Percentiles rank a stretch among this genome's conserved stretches.
Conservation (phyloP, 192 early-diverging fungal species). For the Kickxella alabastrina region DNA sequence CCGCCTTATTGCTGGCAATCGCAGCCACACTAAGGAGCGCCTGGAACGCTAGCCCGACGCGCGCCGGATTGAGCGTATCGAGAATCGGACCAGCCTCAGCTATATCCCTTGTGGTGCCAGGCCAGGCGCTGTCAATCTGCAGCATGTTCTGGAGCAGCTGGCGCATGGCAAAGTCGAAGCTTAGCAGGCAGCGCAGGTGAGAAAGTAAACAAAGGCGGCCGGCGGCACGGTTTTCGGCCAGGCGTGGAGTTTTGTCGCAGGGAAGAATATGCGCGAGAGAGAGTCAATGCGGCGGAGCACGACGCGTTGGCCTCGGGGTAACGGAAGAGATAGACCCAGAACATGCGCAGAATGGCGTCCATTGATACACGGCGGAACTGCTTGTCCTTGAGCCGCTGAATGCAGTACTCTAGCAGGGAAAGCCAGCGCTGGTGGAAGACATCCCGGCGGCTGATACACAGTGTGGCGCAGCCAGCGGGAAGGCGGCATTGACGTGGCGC, state of each 20-base stretch:
- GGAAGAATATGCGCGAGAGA: slow-evolving; percentile 50
- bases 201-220: slow-evolving; percentile 46
- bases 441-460: slow-evolving; percentile 87
- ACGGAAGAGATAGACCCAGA: slow-evolving; percentile 95
- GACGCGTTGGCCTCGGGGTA: slow-evolving; percentile 65
- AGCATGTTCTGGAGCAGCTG: slow-evolving; percentile 44
- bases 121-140: slow-evolving; percentile 49
- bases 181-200: slow-evolving; percentile 51
- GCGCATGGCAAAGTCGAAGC: slow-evolving; percentile 47
- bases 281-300: slow-evolving; percentile 49
- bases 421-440: slow-evolving; percentile 82
- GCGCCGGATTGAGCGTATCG: slow-evolving; percentile 45
- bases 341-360: slow-evolving; percentile 70
- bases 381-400: slow-evolving; percentile 75
- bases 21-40: slow-evolving; percentile 42
- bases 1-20: slow-evolving; percentile 22
- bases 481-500: slow-evolving; percentile 69
- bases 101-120: slow-evolving; percentile 40
- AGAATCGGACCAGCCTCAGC: slow-evolving; percentile 35
- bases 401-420: slow-evolving; percentile 63
- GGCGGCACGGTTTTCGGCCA: slow-evolving; percentile 54
- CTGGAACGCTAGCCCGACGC: slow-evolving; percentile 45
- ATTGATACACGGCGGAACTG: slow-evolving; percentile 68
- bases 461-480: slow-evolving; percentile 83
- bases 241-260: slow-evolving; percentile 49